Percentiles rank a stretch among this genome's conserved stretches.
These are phyloP conservation scores for Neofusicoccum laricinum DNA, from an alignment of 2,329 filamentous ascomycete genomes.

Conservation along the genomic window DNA sequence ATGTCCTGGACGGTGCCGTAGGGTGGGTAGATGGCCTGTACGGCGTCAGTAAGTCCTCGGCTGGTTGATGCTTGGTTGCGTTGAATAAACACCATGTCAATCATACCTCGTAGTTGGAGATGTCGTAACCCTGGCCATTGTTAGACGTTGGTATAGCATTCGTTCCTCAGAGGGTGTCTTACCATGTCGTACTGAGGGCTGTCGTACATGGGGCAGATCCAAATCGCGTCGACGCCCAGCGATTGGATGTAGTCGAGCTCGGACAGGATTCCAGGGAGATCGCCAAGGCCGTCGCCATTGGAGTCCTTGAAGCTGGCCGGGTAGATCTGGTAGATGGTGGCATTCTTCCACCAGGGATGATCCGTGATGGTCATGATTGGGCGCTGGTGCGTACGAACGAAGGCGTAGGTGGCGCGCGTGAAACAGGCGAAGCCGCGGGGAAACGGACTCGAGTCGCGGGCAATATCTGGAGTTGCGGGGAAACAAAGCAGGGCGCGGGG, in stretches of 20 bases:
- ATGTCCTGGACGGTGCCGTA: constrained; percentile 41
- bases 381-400: too few species aligned
- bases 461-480: background rate
- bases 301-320: constrained; percentile 61
- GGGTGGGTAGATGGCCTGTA: constrained; percentile 32
- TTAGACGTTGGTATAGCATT: too few species aligned
- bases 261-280: constrained; percentile 57
- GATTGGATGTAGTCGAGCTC: constrained; percentile 55
- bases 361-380: background rate
- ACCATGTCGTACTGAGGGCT: constrained; percentile 46
- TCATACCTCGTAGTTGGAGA: constrained; percentile 34
- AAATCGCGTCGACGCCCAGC: constrained; percentile 32
- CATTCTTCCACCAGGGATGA: constrained; percentile 58
- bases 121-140: constrained; percentile 37
- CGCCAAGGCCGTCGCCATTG: constrained; percentile 55
- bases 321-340: constrained; percentile 49
- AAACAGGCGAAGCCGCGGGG: background rate
- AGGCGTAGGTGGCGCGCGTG: background rate
- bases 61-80: too few species aligned
- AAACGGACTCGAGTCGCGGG: background rate
- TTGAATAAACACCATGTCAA: too few species aligned
- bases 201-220: constrained; percentile 32
- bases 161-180: too few species aligned
- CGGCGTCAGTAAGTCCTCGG: too few species aligned
- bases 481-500: background rate